Evolutionary conservation across 1,284 basidiomycete species (phyloP).

Genomic region (Exsudoporus floridanus): DNA sequence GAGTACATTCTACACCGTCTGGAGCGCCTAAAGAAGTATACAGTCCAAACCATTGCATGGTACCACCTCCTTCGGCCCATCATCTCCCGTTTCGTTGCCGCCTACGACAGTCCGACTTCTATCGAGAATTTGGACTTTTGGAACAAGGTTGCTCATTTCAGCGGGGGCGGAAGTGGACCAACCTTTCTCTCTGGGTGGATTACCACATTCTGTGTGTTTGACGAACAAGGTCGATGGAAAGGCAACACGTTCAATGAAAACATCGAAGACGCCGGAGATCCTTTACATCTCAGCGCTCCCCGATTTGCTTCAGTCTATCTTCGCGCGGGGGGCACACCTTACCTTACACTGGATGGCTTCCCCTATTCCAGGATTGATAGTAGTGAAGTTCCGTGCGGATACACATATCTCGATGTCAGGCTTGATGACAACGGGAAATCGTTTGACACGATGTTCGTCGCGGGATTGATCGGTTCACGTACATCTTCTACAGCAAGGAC

Average conservation of each 20-base stretch:
- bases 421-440: background rate
- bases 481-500: background rate
- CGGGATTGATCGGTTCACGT: background rate
- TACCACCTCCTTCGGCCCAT: slow-evolving; percentile 35
- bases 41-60: slow-evolving; percentile 9
- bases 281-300: background rate
- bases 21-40: slow-evolving; percentile 34
- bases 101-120: slow-evolving; percentile 32
- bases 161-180: slow-evolving; percentile 18
- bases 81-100: slow-evolving; percentile 32
- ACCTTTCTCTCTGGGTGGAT: slow-evolving; percentile 35
- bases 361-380: background rate
- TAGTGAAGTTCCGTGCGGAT: background rate
- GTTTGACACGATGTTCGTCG: background rate
- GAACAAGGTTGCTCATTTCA: slow-evolving; percentile 27
- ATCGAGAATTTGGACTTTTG: slow-evolving; percentile 34
- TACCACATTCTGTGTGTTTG: slow-evolving; percentile 35
- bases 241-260: background rate
- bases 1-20: slow-evolving; percentile 25
- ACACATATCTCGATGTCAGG: background rate
- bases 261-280: background rate
- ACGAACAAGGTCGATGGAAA: slow-evolving; percentile 25
- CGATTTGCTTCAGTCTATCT: background rate
- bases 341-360: background rate
- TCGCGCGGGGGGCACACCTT: background rate